A percentile compares a stretch with the other conserved stretches of the same genome.
These are phyloP conservation scores for Leccinum barrowsii DNA, from an alignment of 768 basidiomycete genomes.

Conservation along the genomic window DNA sequence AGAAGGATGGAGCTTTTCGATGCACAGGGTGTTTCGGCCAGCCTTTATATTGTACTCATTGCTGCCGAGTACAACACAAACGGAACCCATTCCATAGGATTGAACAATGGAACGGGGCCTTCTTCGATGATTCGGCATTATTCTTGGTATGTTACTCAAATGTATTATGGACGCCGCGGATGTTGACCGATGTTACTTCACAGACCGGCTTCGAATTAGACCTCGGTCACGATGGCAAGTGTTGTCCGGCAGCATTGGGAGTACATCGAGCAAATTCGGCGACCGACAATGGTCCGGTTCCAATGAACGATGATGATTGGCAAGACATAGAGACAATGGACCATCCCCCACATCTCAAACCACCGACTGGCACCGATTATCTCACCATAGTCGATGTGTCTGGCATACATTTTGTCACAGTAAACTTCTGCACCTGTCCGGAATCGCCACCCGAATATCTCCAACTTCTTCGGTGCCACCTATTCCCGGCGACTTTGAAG, in stretches of 20 bases:
- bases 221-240: background rate
- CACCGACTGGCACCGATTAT: background rate
- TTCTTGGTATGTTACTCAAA: background rate
- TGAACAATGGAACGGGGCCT: background rate
- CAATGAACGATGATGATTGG: background rate
- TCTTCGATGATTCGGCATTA: background rate
- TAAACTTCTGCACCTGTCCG: background rate
- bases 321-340: background rate
- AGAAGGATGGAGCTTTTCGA: background rate
- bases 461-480: background rate
- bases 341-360: background rate
- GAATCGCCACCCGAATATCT: background rate
- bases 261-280: background rate
- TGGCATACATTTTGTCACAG: background rate
- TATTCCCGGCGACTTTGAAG: background rate
- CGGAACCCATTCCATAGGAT: background rate
- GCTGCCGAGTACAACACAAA: background rate
- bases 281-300: background rate
- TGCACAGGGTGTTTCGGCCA: background rate
- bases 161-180: too few relatives aligned
- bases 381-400: background rate
- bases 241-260: background rate
- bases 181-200: background rate
- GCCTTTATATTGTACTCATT: background rate
- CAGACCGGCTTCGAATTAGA: background rate